Conservation (phyloP, 2,329 filamentous ascomycete genomes). For the Colletotrichum tanaceti region DNA sequence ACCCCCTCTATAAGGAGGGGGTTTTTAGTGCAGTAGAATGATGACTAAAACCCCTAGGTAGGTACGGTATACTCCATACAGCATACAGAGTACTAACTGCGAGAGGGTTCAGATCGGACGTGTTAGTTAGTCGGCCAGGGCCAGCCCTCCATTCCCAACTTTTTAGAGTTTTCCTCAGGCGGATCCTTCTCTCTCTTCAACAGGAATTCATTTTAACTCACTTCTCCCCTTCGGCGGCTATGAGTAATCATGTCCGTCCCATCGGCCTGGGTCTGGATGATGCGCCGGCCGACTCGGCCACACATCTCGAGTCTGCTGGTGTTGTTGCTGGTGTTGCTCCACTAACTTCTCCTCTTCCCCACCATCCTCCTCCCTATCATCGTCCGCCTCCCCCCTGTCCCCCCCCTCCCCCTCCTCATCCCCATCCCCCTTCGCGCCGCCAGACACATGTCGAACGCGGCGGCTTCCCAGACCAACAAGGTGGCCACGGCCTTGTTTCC, state of each 20-base stretch:
- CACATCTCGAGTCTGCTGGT: conserved; percentile 3
- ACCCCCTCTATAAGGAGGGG: too few relatives aligned
- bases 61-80: too few relatives aligned
- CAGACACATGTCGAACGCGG: conserved; percentile 7
- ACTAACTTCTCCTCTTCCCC: too few relatives aligned
- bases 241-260: conserved; percentile 38
- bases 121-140: conserved; percentile 38
- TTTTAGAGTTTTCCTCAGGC: conserved; percentile 11
- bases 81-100: neutral
- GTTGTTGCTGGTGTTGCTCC: too few relatives aligned
- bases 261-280: conserved; percentile 15
- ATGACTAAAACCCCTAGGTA: too few relatives aligned
- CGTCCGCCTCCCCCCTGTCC: neutral
- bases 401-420: too few relatives aligned
- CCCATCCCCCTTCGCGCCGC: neutral
- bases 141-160: too few relatives aligned
- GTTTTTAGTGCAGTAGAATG: too few relatives aligned
- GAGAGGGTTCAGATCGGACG: neutral
- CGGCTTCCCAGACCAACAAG: neutral
- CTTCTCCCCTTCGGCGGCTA: conserved; percentile 25
- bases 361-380: too few relatives aligned
- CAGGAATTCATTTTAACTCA: conserved; percentile 12
- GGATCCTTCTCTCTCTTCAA: neutral
- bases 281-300: conserved; percentile 24
- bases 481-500: conserved; percentile 5